Base-by-base conservation (phyloP, 2,329 filamentous ascomycete genomes). In the Teratosphaeriaceae sp. region DNA sequence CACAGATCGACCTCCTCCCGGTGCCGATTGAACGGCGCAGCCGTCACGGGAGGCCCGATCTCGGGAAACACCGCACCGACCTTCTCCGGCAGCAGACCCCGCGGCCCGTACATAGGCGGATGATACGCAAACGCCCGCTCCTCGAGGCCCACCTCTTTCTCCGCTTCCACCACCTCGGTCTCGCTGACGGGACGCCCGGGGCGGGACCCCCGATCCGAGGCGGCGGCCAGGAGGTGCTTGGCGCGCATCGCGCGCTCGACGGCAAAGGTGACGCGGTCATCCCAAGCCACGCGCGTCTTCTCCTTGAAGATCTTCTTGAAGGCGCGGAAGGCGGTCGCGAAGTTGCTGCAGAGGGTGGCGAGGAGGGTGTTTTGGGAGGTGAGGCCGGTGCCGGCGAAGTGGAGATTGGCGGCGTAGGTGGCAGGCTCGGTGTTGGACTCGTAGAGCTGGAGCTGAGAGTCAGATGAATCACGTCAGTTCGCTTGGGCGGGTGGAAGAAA, bases 401-500 rank as follows among this genome's bases (percentile, higher is more conserved):
- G 51, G 26, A 53, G 72, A 6, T 75, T 75, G 35, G 78, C 76
- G 50, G 73, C 75, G 64, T 86, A 88, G 0, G 76, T 72, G 45
- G 67, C 69, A 0, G 82, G 82, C 12, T 65, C 63, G 9, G 72
- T 66, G 46, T 78, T 71, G 4, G 80, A 83, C 60, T 87, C 78
- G 65, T 79, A 85, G 39, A 89, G 70, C 82, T 88, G 49, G 22
- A 58, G 44, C 41, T 54, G 36, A 16, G 9, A 9, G 9, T n/a
- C n/a, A n/a, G 29, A n/a, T n/a, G 8, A 11, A 15, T 11, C 29
- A 31, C 47, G 29, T 31, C n/a, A 15, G n/a, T 31, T 29, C 44
- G 42, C 19, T 19, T 22, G 13, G 3, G 16, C 21, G 37, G 38
- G 22, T 31, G 30, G 21, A 7, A 41, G 15, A 5, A 36, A 22